phyloP scores from a whole-genome alignment of 2,329 filamentous ascomycete species.

The Talaromyces sp. region DNA sequence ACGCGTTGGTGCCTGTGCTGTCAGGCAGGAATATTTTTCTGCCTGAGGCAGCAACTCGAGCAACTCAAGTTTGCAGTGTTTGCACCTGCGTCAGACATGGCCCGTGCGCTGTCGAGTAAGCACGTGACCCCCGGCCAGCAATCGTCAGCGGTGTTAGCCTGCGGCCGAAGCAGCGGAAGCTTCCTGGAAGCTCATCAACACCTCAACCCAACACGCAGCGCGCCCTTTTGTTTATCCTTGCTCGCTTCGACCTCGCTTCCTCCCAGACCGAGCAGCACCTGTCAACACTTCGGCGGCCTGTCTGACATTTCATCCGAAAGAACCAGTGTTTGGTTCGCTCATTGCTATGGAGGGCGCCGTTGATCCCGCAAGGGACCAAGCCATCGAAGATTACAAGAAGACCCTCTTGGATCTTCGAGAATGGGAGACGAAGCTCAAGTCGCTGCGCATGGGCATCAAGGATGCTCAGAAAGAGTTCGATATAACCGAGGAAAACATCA shows the following conservation, averaged over 20 bases:
- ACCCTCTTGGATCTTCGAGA: slow-evolving; percentile 92
- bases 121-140: slow-evolving; percentile 8
- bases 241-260: not conserved
- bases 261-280: not conserved
- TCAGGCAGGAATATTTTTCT: not conserved
- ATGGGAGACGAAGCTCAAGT: slow-evolving; percentile 97
- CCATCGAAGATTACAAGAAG: slow-evolving; percentile 70
- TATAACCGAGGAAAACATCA: slow-evolving; percentile 98
- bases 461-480: slow-evolving; percentile 91
- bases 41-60: not conserved
- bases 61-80: slow-evolving; percentile 3
- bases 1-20: not conserved
- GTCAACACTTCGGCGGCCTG: not conserved
- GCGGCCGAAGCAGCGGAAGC: slow-evolving; percentile 1
- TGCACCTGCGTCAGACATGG: not conserved
- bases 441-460: slow-evolving; percentile 91
- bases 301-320: slow-evolving; percentile 5
- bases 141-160: not conserved
- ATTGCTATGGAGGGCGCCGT: slow-evolving; percentile 33
- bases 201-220: not conserved
- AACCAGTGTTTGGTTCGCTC: slow-evolving; percentile 7
- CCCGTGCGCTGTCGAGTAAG: not conserved
- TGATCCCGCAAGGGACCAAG: slow-evolving; percentile 58
- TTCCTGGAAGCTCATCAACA: slow-evolving; percentile 8
- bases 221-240: not conserved